phyloP scores from a whole-genome alignment of 2,329 filamentous ascomycete species.

The Beauveria sp. region DNA sequence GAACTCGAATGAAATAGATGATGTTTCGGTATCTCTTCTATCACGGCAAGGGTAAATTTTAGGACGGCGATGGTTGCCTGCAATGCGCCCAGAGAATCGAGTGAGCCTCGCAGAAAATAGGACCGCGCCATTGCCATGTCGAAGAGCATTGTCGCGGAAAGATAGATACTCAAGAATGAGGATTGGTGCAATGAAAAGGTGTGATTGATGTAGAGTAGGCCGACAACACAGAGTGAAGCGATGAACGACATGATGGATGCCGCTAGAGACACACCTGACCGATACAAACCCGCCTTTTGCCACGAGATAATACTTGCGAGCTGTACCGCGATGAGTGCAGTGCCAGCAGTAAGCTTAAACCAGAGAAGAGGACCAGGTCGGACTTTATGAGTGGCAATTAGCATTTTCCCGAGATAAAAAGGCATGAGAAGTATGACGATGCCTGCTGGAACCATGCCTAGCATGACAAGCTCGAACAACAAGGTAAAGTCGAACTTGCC shows the following conservation, averaged over 20 bases:
- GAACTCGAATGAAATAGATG: neutral
- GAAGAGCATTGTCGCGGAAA: conserved; percentile 24
- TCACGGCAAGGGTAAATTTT: conserved; percentile 21
- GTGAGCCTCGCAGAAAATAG: conserved; percentile 22
- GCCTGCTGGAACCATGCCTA: neutral
- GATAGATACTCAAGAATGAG: conserved; percentile 22
- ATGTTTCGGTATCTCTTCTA: conserved; percentile 26
- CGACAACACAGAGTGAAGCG: conserved; percentile 19
- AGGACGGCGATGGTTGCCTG: conserved; percentile 19
- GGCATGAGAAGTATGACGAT: neutral
- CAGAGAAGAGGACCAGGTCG: conserved; percentile 14
- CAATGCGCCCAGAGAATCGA: conserved; percentile 18
- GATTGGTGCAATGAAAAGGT: conserved; percentile 24
- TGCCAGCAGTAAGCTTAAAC: conserved; percentile 14
- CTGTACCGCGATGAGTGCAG: conserved; percentile 8
- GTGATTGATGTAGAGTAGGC: conserved; percentile 27
- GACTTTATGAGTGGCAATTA: neutral
- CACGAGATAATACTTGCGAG: conserved; percentile 20
- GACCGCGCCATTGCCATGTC: conserved; percentile 26
- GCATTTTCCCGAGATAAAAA: neutral
- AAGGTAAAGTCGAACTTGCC: neutral
- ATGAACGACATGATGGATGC: conserved; percentile 21
- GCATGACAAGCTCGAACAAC: neutral
- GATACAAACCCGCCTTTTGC: conserved; percentile 6
- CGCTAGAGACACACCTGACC: conserved; percentile 20